Base-by-base conservation (phyloP, 164 flowering plant genomes). In the Brasenia schreberi region DNA sequence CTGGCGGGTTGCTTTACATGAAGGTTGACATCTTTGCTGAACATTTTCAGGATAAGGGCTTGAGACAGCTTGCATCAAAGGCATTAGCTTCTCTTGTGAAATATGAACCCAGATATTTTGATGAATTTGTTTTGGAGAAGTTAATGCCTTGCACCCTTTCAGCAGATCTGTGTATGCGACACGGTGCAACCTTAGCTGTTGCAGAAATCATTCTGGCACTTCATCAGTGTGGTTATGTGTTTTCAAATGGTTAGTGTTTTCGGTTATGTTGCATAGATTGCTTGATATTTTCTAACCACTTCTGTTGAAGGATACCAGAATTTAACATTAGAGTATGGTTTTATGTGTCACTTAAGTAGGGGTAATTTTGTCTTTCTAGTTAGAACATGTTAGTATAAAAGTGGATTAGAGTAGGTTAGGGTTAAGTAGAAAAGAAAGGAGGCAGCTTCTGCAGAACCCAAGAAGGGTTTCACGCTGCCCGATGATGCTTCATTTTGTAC, bases 141-240 rank as follows among this genome's bases (percentile, higher is more conserved):
- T 66, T 94, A 66, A 81, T 87, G 70, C 95, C 99, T 42, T 78
- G 79, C 65, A 89, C 97, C 63, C 85, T 94, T 5, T 91, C 99
- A 70, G 70, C 93, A 72, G 99, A 94, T 81, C 73, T 94, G 67
- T 89, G 93, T 82, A 83, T 79, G 82, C 97, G 97, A 27, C 97
- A 94, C 79, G 99, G 99, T 80, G 95, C 97, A 66, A 89, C 96
- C 18, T 77, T 91, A 71, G 95, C 99, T 67, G 79, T 73, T 74
- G 98, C 92, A 33, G 97, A 89, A 81, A 73, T 91, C 77, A 85
- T 94, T 73, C 76, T 91, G 78, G 88, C 92, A 71, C 73, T 94
- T 18, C 79, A 88, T 72, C 74, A 75, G 18, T 80, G 83, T 68
- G 83, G 71, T 62, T 73, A 73, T 69, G 70, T 64, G 69, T 81